These are phyloP conservation scores for Plasmodium vinckei DNA, from an alignment of 169 alveolate species.

Conservation along the genomic window DNA sequence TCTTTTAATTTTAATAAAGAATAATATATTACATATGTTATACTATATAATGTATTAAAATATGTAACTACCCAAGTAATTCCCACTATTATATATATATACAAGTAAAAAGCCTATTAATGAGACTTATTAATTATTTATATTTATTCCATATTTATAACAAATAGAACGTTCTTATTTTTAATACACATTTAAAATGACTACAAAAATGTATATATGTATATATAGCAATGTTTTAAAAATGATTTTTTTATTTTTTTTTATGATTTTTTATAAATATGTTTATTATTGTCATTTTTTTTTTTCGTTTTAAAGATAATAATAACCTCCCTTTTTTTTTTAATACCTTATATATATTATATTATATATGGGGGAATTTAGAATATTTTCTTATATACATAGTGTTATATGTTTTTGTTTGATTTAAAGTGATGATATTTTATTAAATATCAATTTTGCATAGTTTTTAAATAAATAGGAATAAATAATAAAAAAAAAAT, in stretches of 20 bases:
- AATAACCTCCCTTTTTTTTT: slow-evolving; percentile 19
- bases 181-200: too few species aligned
- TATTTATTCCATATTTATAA: too few species aligned
- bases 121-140: not conserved
- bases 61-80: not conserved
- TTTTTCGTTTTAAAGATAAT: not conserved
- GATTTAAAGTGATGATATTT: slow-evolving; percentile 39
- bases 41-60: not conserved
- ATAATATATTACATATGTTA: not conserved
- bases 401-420: slow-evolving; percentile 14
- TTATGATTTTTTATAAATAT: slow-evolving; percentile 13
- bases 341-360: slow-evolving; percentile 8
- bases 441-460: slow-evolving; percentile 18
- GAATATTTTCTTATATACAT: not conserved
- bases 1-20: not conserved
- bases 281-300: slow-evolving; percentile 8
- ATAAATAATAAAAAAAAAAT: slow-evolving; percentile 8
- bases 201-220: not conserved
- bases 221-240: not conserved
- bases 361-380: not conserved
- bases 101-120: not conserved
- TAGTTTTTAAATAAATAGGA: slow-evolving; percentile 10
- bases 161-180: too few species aligned
- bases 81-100: slow-evolving; percentile 4
- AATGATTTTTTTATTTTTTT: slow-evolving; percentile 13